Conservation (phyloP, 192 early-diverging fungal species). For the Coemansia sp. region DNA sequence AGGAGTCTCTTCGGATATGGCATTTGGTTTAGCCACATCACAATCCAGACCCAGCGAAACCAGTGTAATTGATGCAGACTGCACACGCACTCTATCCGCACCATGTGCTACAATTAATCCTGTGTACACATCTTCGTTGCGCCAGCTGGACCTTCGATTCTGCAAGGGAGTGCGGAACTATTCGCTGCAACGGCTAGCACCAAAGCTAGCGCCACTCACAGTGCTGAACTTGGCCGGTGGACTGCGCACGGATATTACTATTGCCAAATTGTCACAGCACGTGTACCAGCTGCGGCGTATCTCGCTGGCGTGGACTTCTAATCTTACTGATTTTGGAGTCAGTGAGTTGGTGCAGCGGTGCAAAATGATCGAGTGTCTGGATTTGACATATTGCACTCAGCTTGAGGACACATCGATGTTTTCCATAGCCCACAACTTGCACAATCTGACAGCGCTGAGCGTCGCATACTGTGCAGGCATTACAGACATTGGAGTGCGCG, state of each 20-base stretch:
- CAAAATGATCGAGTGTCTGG: slow-evolving; percentile 50
- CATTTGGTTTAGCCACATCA: neutral
- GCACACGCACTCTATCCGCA: neutral
- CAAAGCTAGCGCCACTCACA: slow-evolving; percentile 40
- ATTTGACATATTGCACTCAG: slow-evolving; percentile 59
- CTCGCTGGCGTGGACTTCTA: slow-evolving; percentile 59
- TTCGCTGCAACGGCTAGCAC: slow-evolving; percentile 56
- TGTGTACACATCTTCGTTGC: slow-evolving; percentile 33
- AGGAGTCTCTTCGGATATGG: neutral
- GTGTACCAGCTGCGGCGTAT: slow-evolving; percentile 49
- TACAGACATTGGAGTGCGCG: slow-evolving; percentile 51
- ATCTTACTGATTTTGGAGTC: slow-evolving; percentile 58
- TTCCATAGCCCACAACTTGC: slow-evolving; percentile 45
- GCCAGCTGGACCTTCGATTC: slow-evolving; percentile 57
- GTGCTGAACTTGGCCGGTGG: slow-evolving; percentile 59
- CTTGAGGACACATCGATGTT: slow-evolving; percentile 57
- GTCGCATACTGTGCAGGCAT: slow-evolving; percentile 57
- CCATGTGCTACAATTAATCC: neutral
- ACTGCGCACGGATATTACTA: slow-evolving; percentile 57
- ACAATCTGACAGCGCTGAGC: slow-evolving; percentile 41
- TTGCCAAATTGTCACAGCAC: slow-evolving; percentile 58
- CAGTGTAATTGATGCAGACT: neutral
- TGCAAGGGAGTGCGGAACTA: slow-evolving; percentile 62
- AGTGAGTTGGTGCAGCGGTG: slow-evolving; percentile 58
- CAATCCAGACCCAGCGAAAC: neutral